Percentiles rank a stretch among this genome's conserved stretches.
These are phyloP conservation scores for Lichtheimia hyalospora DNA, from an alignment of 371 early-diverging fungal species.

Conservation along the genomic window DNA sequence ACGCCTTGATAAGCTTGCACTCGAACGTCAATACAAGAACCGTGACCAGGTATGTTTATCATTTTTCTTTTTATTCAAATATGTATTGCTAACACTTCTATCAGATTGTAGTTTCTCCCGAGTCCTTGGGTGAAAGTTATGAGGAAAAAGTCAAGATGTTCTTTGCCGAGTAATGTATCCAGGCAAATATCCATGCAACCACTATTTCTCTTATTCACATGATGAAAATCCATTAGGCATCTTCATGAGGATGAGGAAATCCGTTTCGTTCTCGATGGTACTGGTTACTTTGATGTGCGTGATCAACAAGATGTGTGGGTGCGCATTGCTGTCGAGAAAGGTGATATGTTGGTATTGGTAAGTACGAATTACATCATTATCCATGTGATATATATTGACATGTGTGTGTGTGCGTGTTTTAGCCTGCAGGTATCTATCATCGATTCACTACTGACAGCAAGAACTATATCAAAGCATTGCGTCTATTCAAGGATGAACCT, in stretches of 20 bases:
- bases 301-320: slow-evolving; percentile 86
- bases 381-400: neutral
- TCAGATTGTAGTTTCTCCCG: slow-evolving; percentile 67
- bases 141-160: slow-evolving; percentile 92
- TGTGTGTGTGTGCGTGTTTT: neutral
- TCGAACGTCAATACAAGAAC: slow-evolving; percentile 84
- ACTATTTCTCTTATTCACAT: too few species aligned
- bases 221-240: slow-evolving; percentile 71
- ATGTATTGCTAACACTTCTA: neutral
- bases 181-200: too few species aligned
- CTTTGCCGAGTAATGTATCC: slow-evolving; percentile 75
- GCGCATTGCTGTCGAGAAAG: slow-evolving; percentile 73
- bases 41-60: slow-evolving; percentile 70
- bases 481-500: slow-evolving; percentile 93
- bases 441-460: slow-evolving; percentile 87
- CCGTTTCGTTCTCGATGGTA: slow-evolving; percentile 86
- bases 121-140: slow-evolving; percentile 74
- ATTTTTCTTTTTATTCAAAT: neutral
- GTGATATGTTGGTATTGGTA: slow-evolving; percentile 90
- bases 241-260: slow-evolving; percentile 98
- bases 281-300: slow-evolving; percentile 89
- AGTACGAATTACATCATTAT: slow-evolving; percentile 6
- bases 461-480: slow-evolving; percentile 89
- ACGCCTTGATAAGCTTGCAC: slow-evolving; percentile 68
- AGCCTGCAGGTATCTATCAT: slow-evolving; percentile 96